Evolutionary conservation across 176 grass and related monocot genomes (phyloP).

Genomic region (Aegilops bicornis): DNA sequence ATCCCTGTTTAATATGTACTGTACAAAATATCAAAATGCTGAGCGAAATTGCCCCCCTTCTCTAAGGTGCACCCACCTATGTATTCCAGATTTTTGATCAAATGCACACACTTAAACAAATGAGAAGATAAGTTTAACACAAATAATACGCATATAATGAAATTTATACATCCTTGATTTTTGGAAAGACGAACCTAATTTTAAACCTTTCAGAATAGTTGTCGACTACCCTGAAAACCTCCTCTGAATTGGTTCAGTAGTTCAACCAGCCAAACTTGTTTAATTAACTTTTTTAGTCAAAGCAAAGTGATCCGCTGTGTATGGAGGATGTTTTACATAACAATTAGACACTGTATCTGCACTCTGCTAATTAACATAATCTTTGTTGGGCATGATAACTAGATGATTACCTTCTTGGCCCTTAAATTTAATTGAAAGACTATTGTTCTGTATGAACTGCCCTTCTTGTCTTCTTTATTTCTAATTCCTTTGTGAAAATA

Average conservation of each 20-base stretch:
- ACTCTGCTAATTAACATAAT: not conserved
- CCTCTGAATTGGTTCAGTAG: not conserved
- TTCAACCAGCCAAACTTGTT: not conserved
- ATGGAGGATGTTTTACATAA: not conserved
- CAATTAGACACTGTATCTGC: not conserved
- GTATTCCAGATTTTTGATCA: not conserved
- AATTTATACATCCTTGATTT: not conserved
- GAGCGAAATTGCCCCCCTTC: not conserved
- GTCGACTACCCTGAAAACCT: not conserved
- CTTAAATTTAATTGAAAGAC: not conserved
- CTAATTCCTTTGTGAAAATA: not conserved
- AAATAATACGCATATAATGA: not conserved
- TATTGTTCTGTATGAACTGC: not conserved
- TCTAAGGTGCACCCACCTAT: not conserved
- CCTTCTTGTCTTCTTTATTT: not conserved
- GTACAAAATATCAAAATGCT: not conserved
- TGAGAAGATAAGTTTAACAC: not conserved
- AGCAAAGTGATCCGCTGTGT: slow-evolving; percentile 1
- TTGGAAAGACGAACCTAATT: not conserved
- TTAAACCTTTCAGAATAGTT: slow-evolving; percentile 11
- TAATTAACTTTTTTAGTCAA: not conserved
- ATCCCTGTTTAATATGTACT: not conserved
- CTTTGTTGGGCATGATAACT: not conserved
- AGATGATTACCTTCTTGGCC: slow-evolving; percentile 7
- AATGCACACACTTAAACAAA: not conserved